These are phyloP conservation scores for Erysimum cheiranthoides DNA, from an alignment of 345 rosid genomes.

Conservation along the genomic window DNA sequence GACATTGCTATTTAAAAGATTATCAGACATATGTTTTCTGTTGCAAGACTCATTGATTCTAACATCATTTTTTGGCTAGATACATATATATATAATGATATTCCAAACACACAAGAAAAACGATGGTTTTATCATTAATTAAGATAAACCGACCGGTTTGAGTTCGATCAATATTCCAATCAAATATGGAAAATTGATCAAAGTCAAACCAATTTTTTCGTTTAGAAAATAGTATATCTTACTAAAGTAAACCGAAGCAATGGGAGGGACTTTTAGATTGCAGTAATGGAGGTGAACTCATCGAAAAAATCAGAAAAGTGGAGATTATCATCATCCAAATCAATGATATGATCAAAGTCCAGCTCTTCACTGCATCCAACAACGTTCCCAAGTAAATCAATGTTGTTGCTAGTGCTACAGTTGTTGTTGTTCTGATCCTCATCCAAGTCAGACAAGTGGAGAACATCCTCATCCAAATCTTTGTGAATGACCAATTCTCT, in stretches of 20 bases:
- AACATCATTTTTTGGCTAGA: no score
- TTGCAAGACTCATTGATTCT: background rate
- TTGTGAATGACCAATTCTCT: background rate
- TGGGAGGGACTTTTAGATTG: background rate
- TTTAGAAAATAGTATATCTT: background rate
- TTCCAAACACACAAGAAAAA: background rate
- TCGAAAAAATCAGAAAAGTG: constrained; percentile 1
- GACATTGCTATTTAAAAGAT: background rate
- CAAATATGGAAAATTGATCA: background rate
- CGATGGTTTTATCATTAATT: background rate
- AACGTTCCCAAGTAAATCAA: no score
- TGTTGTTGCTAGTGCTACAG: no score
- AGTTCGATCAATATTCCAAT: constrained; percentile 4
- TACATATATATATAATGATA: no score
- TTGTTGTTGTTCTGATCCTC: no score
- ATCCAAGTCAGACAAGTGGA: background rate
- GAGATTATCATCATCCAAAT: no score
- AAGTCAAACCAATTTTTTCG: background rate
- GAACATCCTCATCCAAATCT: background rate
- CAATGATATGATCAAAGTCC: no score
- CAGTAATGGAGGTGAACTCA: background rate
- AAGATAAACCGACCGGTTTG: constrained; percentile 10
- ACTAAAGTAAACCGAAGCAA: constrained; percentile 3
- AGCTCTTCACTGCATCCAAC: no score
- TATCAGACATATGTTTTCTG: background rate